Conservation (phyloP, 768 basidiomycete species). For the Favolaschia claudopus region DNA sequence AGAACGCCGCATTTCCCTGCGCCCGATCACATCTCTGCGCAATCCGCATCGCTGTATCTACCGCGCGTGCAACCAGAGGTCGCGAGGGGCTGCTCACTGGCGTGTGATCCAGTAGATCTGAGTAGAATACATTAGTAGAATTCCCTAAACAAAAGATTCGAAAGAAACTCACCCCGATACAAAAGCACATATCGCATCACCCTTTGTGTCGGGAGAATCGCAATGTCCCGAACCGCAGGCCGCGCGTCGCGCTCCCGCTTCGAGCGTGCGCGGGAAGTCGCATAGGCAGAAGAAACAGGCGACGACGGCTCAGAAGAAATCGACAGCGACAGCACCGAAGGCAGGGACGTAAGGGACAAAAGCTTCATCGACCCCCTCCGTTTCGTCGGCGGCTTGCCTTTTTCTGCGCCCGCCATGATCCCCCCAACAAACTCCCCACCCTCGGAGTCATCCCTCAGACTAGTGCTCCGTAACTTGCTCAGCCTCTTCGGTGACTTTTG, state of each 20-base stretch:
- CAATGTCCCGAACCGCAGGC: slow-evolving; percentile 62
- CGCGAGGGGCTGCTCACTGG: slow-evolving; percentile 60
- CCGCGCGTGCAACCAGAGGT: slow-evolving; percentile 62
- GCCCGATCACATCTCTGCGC: slow-evolving; percentile 68
- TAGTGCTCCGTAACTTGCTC: slow-evolving; percentile 22
- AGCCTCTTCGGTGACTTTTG: background rate
- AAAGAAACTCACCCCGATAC: slow-evolving; percentile 56
- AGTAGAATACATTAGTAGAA: slow-evolving; percentile 1
- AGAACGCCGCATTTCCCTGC: slow-evolving; percentile 56
- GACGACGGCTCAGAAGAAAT: background rate
- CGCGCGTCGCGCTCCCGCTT: slow-evolving; percentile 6
- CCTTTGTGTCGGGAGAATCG: slow-evolving; percentile 71
- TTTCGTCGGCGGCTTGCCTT: background rate
- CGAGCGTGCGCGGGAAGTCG: background rate
- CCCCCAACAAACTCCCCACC: no score
- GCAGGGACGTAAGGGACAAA: background rate
- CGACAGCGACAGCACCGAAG: slow-evolving; percentile 11
- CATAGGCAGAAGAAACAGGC: background rate
- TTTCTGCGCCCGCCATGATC: background rate
- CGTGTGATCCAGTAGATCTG: slow-evolving; percentile 65
- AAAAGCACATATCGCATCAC: slow-evolving; percentile 73
- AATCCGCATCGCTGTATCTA: slow-evolving; percentile 64
- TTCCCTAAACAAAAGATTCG: background rate
- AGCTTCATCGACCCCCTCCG: background rate
- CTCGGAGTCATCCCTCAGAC: no score